Evolutionary conservation across 371 early-diverging fungal species (phyloP), one percentile per base, ranked within the genome.

Genomic region (Smittium mucronatum): DNA sequence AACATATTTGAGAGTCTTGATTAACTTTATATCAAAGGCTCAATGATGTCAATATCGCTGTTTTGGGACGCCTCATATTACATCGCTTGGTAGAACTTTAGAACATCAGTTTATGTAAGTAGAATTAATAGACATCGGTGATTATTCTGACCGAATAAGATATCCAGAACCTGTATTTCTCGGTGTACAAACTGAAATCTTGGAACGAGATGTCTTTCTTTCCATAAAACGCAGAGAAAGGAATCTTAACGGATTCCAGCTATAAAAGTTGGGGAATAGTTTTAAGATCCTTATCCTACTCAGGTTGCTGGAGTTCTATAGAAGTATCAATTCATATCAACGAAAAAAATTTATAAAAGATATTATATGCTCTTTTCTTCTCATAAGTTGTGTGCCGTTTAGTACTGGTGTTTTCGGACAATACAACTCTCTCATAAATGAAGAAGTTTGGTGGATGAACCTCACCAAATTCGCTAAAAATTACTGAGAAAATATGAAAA

Each of bases 21-120:
- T 21, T 11, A 21, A 47, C 16, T 71, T 11, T 67, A 67, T 1
- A 68, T 67, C 35, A 17, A 36, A 28, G 21, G 64, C 30, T 34
- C 28, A 35, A 58, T 65, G 29, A 28, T 71, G 0, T 30, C 58
- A 2, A 57, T 60, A 36, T 67, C 65, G n/a, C 17, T 66, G 32
- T 26, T n/a, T 11, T 0, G 29, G 29, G 47, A 11, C 47, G 47
- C 5, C 47, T 47, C 5, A 11, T 47, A 47, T 47, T 47, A 21
- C 5, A 21, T 5, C 5, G 47, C 11, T 21, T 47, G 47, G 5
- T 47, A 21, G 47, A 47, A 21, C 21, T 47, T 5, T 11, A 47
- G 47, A 11, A 30, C 47, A 47, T 5, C 5, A 11, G 47, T 47
- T 21, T 47, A 11, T 47, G 11, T 11, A 47, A 11, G 47, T 47